Evolutionary conservation across 345 rosid species (phyloP).

Genomic region (Salix dunnii): DNA sequence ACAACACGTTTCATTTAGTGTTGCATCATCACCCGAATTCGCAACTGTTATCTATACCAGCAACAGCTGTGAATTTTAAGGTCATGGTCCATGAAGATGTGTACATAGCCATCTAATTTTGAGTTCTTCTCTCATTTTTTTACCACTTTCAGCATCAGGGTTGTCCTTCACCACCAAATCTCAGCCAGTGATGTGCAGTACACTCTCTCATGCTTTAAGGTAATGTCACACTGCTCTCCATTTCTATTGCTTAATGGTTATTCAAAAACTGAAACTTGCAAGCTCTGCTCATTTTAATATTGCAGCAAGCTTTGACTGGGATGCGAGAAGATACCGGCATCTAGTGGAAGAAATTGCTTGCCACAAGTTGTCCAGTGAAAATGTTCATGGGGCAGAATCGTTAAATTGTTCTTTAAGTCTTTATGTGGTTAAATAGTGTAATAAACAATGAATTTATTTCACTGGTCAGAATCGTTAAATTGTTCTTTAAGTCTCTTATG

Average conservation of each 20-base stretch:
- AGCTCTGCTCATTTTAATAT: slow-evolving; percentile 1
- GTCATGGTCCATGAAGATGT: neutral
- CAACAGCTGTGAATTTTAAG: neutral
- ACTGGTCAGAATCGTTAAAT: neutral
- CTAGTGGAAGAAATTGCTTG: slow-evolving; percentile 14
- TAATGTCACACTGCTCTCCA: slow-evolving; percentile 9
- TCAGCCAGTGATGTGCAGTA: slow-evolving; percentile 70
- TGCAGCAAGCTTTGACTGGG: slow-evolving; percentile 47
- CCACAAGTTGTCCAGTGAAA: neutral
- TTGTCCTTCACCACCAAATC: slow-evolving; percentile 83
- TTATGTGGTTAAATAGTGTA: neutral
- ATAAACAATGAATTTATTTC: neutral
- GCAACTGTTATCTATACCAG: neutral
- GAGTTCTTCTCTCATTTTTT: neutral
- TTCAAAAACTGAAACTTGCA: neutral
- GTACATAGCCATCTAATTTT: neutral
- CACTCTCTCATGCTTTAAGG: slow-evolving; percentile 64
- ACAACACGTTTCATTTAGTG: neutral
- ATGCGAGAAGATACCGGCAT: slow-evolving; percentile 32
- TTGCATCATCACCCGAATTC: neutral
- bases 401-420: neutral
- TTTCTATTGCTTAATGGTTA: neutral
- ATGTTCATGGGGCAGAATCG: neutral
- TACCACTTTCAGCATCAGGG: slow-evolving; percentile 53
- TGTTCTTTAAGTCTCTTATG: neutral